A percentile compares a stretch with the other conserved stretches of the same genome.
Conservation (phyloP, 1,284 basidiomycete genomes). For the Pterulicium gracile region DNA sequence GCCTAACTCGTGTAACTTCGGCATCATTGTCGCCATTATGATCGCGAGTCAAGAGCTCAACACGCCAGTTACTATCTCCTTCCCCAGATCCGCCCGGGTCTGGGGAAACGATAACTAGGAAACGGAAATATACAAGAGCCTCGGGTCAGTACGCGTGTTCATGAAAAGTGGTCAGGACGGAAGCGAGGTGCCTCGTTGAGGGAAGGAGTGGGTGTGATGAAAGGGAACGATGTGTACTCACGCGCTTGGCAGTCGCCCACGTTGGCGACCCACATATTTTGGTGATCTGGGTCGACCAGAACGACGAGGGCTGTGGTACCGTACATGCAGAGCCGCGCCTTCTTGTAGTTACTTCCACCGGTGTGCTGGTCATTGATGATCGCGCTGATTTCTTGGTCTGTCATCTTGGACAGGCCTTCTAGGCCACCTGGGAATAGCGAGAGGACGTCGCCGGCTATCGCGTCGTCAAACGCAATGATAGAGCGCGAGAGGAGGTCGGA, state of each 20-base stretch:
- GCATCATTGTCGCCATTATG: constrained; percentile 54
- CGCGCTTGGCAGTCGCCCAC: constrained; percentile 65
- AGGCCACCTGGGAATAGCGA: constrained; percentile 49
- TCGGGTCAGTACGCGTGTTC: constrained; percentile 4
- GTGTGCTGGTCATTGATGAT: constrained; percentile 52
- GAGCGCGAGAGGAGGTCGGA: constrained; percentile 42
- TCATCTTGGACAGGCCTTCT: constrained; percentile 32
- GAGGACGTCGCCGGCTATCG: constrained; percentile 53
- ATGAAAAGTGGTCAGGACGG: constrained; percentile 8
- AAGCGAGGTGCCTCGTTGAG: not conserved
- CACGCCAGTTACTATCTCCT: constrained; percentile 32
- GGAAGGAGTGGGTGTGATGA: constrained; percentile 8
- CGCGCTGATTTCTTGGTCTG: constrained; percentile 40
- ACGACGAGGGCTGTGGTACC: constrained; percentile 63
- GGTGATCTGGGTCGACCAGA: constrained; percentile 50
- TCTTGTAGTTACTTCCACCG: constrained; percentile 50
- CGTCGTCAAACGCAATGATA: constrained; percentile 52
- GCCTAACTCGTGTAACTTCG: constrained; percentile 45
- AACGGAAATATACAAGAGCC: not conserved
- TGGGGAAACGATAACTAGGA: constrained; percentile 42
- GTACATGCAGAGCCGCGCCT: constrained; percentile 58
- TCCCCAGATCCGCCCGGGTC: constrained; percentile 19
- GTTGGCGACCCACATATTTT: constrained; percentile 63
- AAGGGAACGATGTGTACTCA: constrained; percentile 20
- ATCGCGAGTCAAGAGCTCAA: constrained; percentile 41